phyloP scores from a whole-genome alignment of 1,284 basidiomycete genomes.

The Marasmius tenuissimus region DNA sequence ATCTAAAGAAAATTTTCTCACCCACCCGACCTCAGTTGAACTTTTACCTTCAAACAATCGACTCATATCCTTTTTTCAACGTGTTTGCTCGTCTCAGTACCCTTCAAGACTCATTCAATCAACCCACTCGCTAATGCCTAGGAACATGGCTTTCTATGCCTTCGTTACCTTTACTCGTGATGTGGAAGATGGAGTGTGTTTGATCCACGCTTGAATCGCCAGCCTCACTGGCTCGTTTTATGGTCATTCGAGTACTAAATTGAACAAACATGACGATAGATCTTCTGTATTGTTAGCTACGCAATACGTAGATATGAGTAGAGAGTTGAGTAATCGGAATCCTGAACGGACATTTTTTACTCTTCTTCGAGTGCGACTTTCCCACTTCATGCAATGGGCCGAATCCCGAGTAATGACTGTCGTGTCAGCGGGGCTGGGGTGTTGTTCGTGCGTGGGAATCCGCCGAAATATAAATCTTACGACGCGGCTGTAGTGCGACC shows the following conservation, averaged over 20 bases:
- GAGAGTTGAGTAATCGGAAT: too few relatives aligned
- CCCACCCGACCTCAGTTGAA: not conserved
- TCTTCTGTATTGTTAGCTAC: constrained; percentile 10
- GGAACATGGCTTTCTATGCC: constrained; percentile 65
- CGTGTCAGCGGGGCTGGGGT: not conserved
- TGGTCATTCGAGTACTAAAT: constrained; percentile 77
- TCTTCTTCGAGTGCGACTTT: too few relatives aligned
- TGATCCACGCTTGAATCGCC: constrained; percentile 74
- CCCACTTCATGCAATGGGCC: not conserved
- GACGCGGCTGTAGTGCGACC: constrained; percentile 10
- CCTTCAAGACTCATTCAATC: not conserved
- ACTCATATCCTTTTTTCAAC: not conserved
- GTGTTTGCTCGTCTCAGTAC: not conserved
- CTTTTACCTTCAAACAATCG: not conserved
- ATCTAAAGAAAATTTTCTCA: not conserved
- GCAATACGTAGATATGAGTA: too few relatives aligned
- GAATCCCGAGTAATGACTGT: not conserved
- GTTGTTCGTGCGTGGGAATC: constrained; percentile 14
- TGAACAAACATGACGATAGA: constrained; percentile 44
- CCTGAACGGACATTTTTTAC: too few relatives aligned
- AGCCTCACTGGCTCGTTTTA: constrained; percentile 31
- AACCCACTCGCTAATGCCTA: constrained; percentile 64
- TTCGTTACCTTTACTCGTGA: constrained; percentile 70
- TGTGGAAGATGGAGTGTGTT: constrained; percentile 58
- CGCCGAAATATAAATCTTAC: not conserved